Evolutionary conservation across 352 stramenopile species (phyloP).

Genomic region (Globisporangium paddicum): DNA sequence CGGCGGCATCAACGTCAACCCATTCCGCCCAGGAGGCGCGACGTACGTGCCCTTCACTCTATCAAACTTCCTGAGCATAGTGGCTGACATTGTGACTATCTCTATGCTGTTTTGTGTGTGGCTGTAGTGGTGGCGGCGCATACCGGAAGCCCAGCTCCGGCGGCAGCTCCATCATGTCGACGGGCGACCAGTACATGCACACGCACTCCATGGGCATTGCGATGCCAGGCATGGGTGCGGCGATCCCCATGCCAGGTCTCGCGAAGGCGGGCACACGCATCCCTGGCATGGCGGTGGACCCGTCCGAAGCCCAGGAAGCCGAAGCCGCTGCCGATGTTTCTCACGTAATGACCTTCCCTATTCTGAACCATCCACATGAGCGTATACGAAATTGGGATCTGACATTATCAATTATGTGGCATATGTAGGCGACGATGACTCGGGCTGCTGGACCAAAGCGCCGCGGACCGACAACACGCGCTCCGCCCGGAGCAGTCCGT

Average conservation of each 20-base stretch:
- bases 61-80: too few species aligned
- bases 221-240: slow-evolving; percentile 78
- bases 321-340: slow-evolving; percentile 37
- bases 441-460: slow-evolving; percentile 73
- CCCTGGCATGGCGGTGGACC: slow-evolving; percentile 46
- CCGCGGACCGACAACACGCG: slow-evolving; percentile 53
- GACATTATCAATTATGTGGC: too few species aligned
- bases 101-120: slow-evolving; percentile 2
- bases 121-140: slow-evolving; percentile 31
- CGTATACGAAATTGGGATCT: too few species aligned
- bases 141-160: slow-evolving; percentile 33
- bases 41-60: slow-evolving; percentile 14
- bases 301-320: slow-evolving; percentile 20
- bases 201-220: slow-evolving; percentile 61
- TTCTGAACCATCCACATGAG: too few species aligned
- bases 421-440: slow-evolving; percentile 61
- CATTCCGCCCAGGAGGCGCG: slow-evolving; percentile 49
- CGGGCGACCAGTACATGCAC: slow-evolving; percentile 76
- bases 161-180: slow-evolving; percentile 75
- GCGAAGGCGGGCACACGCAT: slow-evolving; percentile 62
- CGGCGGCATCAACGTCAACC: slow-evolving; percentile 82
- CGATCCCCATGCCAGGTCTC: slow-evolving; percentile 80
- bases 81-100: not conserved
- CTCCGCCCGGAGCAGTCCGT: slow-evolving; percentile 57
- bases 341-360: slow-evolving; percentile 43